These are phyloP conservation scores for Claviceps digitariae DNA, from an alignment of 2,329 filamentous ascomycete species.

Conservation along the genomic window DNA sequence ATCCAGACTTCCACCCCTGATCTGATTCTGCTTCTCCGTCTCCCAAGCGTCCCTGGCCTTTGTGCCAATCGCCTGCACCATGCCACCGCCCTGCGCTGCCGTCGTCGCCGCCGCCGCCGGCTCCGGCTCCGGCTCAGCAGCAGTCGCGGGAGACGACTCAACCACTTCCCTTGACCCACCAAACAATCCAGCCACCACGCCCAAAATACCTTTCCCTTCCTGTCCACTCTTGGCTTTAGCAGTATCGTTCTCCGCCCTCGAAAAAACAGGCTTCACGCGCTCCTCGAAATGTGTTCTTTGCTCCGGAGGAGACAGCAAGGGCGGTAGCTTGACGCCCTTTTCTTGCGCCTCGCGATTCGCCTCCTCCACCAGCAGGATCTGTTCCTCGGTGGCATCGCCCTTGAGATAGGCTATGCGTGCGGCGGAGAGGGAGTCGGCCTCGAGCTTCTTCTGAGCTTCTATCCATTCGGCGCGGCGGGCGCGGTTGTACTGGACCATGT, in stretches of 20 bases:
- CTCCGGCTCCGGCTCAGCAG: slow-evolving; percentile 11
- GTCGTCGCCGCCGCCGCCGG: too few relatives aligned
- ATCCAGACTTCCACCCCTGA: slow-evolving; percentile 35
- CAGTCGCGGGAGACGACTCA: slow-evolving; percentile 7
- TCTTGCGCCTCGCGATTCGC: slow-evolving; percentile 35
- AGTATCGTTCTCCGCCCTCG: slow-evolving; percentile 9
- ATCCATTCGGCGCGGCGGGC: slow-evolving; percentile 46
- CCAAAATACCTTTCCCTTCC: slow-evolving; percentile 23
- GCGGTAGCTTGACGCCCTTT: slow-evolving; percentile 33
- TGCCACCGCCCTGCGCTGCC: slow-evolving; percentile 6
- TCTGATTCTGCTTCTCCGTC: slow-evolving; percentile 36
- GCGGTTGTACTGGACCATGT: slow-evolving; percentile 49
- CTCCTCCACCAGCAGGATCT: slow-evolving; percentile 43
- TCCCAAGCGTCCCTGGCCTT: slow-evolving; percentile 33
- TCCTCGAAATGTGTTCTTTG: slow-evolving; percentile 24
- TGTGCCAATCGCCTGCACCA: slow-evolving; percentile 16
- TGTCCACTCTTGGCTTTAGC: slow-evolving; percentile 9
- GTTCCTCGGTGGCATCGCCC: slow-evolving; percentile 41
- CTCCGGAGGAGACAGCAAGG: slow-evolving; percentile 33
- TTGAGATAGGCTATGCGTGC: slow-evolving; percentile 48
- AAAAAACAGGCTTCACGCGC: slow-evolving; percentile 19
- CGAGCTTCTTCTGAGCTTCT: slow-evolving; percentile 39
- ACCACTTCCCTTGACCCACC: slow-evolving; percentile 8
- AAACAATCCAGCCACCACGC: slow-evolving; percentile 19
- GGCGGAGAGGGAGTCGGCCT: slow-evolving; percentile 39